Evolutionary conservation across 2,329 filamentous ascomycete genomes (phyloP).

Genomic region (Fusarium marasasianum): DNA sequence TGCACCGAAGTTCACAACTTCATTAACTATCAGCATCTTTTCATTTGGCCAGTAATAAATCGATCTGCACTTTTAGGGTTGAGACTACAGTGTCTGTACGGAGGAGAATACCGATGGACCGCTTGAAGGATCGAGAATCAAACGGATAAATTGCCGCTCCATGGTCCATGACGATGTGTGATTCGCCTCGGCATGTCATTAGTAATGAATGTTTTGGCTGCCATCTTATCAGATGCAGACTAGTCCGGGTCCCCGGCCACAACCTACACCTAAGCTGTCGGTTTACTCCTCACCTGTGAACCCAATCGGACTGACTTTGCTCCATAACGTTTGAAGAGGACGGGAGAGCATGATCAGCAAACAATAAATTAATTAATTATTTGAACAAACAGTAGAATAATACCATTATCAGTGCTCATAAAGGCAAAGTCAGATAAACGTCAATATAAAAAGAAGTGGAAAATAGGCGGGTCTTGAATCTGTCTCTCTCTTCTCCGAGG

Average conservation of each 20-base stretch:
- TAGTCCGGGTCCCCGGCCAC: slow-evolving; percentile 15
- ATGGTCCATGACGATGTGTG: slow-evolving; percentile 6
- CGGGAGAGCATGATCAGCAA: background rate
- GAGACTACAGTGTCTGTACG: slow-evolving; percentile 9
- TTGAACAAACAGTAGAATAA: background rate
- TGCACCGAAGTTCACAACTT: background rate
- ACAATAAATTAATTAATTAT: background rate
- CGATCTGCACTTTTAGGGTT: slow-evolving; percentile 23
- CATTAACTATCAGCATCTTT: slow-evolving; percentile 30
- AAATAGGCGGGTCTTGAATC: slow-evolving; percentile 18
- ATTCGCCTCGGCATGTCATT: slow-evolving; percentile 32
- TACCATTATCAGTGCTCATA: background rate
- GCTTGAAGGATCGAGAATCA: background rate
- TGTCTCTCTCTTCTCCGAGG: slow-evolving; percentile 40
- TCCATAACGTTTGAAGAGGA: background rate
- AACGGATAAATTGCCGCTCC: slow-evolving; percentile 7
- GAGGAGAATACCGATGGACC: slow-evolving; percentile 14
- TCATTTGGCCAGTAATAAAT: slow-evolving; percentile 28
- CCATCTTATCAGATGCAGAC: slow-evolving; percentile 38
- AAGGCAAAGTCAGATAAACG: background rate
- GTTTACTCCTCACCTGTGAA: slow-evolving; percentile 3
- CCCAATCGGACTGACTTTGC: background rate
- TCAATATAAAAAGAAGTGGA: slow-evolving; percentile 3
- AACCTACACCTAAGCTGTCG: slow-evolving; percentile 2
- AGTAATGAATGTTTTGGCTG: slow-evolving; percentile 21